Base-by-base conservation (phyloP, 2,329 filamentous ascomycete genomes). In the Penicillium crustosum region DNA sequence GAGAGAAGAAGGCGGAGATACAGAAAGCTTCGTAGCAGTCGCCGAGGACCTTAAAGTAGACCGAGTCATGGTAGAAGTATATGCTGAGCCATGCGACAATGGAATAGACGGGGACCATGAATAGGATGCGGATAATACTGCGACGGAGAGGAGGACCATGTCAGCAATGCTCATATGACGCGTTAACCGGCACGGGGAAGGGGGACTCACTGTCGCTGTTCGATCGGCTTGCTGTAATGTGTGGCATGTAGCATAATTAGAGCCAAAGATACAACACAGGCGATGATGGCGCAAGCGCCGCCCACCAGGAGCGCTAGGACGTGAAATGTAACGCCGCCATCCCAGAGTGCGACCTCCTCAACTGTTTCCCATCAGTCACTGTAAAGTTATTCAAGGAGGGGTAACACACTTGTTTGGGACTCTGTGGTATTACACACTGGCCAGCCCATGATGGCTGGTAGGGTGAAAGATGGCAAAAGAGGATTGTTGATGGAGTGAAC, bases 21-120 rank as follows among this genome's bases (percentile, higher is more conserved):
- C 89, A 90, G 69, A 94, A 92, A 12, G 91, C 90, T 77, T 94
- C 90, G 75, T 94, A 94, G 75, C 89, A 93, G 72, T 93, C 89
- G 66, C 89, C 86, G 47, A 92, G 77, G 52, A 93, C 87, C 69
- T 91, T 83, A 72, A 89, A 93, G 76, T 94, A 94, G 59, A 93
- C 84, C 48, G 89, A 86, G 69, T 92, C 84, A 71, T 82, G 84
- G 78, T 93, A 93, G 77, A 84, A 91, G 62, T 83, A 79, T 65
- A 90, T 85, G 60, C 86, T 87, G 39, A 92, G 81, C 70, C 89
- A 89, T 39, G 89, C 87, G 23, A 91, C 86, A 42, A 86, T 79
- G 53, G 88, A 82, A 74, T 94, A 94, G 60, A 93, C 81, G 49
- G 91, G 91, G 51, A 94, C 85, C 89, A 94, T 93, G 73, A 92